A percentile compares a stretch with the other conserved stretches of the same genome.
phyloP scores from a whole-genome alignment of 371 early-diverging fungal species.

The Apophysomyces variabilis region DNA sequence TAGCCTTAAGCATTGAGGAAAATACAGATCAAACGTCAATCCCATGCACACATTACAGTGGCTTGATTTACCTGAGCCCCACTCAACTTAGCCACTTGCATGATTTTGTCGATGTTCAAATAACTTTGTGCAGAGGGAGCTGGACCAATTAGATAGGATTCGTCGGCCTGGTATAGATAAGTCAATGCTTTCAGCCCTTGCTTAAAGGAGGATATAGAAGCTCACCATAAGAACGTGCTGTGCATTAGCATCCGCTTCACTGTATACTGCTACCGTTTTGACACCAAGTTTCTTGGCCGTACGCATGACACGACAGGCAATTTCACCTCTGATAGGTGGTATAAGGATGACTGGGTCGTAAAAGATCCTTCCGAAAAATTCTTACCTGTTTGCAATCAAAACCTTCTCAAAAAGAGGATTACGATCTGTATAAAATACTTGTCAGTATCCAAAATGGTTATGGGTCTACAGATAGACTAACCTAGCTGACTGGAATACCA shows the following conservation, averaged over 20 bases:
- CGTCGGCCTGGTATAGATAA: conserved; percentile 77
- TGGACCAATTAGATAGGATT: conserved; percentile 90
- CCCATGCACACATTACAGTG: not conserved
- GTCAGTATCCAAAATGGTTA: not conserved
- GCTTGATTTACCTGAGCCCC: conserved; percentile 73
- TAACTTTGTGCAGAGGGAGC: conserved; percentile 88
- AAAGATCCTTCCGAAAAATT: not conserved
- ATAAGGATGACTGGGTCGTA: not conserved
- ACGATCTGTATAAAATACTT: conserved; percentile 40
- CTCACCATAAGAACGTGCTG: conserved; percentile 79
- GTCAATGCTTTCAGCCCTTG: not conserved
- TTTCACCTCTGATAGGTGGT: conserved; percentile 69
- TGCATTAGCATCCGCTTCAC: conserved; percentile 88
- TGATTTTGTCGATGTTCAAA: conserved; percentile 83
- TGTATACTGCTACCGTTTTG: conserved; percentile 95
- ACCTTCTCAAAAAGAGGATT: conserved; percentile 86
- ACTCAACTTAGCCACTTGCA: conserved; percentile 78
- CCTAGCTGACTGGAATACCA: conserved; percentile 24
- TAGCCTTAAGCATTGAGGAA: conserved; percentile 57
- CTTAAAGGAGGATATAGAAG: not conserved
- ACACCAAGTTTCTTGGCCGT: conserved; percentile 91
- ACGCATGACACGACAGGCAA: conserved; percentile 87
- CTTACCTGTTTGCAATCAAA: conserved; percentile 83
- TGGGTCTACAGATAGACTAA: not conserved
- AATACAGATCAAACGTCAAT: not conserved